Percentiles rank a stretch among this genome's conserved stretches.
phyloP scores from a whole-genome alignment of 2,329 filamentous ascomycete species.

The Ascocoryne sarcoides region DNA sequence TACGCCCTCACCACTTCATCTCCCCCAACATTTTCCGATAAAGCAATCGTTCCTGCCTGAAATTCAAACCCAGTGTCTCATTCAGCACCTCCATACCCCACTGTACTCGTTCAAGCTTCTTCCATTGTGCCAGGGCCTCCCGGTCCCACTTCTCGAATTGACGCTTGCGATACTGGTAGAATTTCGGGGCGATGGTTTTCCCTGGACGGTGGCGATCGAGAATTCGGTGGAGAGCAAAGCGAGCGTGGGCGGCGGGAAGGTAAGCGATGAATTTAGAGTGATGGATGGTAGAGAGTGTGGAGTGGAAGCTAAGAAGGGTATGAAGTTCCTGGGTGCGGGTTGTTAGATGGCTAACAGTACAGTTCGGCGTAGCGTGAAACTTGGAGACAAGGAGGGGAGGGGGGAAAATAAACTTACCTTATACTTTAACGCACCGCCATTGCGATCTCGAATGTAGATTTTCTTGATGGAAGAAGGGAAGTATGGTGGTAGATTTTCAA shows the following conservation, averaged over 20 bases:
- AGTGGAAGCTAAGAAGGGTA: conserved; percentile 10
- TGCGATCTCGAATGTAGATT: conserved; percentile 9
- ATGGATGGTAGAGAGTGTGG: conserved; percentile 4
- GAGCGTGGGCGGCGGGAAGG: conserved; percentile 6
- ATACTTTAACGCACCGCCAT: conserved; percentile 12
- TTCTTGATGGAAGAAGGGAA: conserved; percentile 12
- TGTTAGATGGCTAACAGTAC: not conserved
- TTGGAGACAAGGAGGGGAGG: too few species aligned
- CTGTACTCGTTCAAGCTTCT: conserved; percentile 10
- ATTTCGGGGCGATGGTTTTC: too few species aligned
- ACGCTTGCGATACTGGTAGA: conserved; percentile 7
- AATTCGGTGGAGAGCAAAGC: conserved; percentile 9
- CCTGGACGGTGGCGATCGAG: conserved; percentile 5
- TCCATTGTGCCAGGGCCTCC: conserved; percentile 9
- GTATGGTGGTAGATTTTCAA: conserved; percentile 8
- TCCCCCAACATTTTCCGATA: conserved; percentile 9
- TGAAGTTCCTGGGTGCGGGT: conserved; percentile 8
- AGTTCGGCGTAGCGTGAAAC: too few species aligned
- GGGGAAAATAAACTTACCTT: conserved; percentile 4
- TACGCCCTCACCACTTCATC: not conserved
- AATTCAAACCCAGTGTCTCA: conserved; percentile 12
- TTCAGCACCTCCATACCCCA: conserved; percentile 9
- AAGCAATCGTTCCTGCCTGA: conserved; percentile 12
- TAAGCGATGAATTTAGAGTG: conserved; percentile 12
- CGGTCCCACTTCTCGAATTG: conserved; percentile 8